Percentiles rank a stretch among this genome's conserved stretches.
These are phyloP conservation scores for Eimeria sp. DNA, from an alignment of 169 alveolate species.

Conservation along the genomic window DNA sequence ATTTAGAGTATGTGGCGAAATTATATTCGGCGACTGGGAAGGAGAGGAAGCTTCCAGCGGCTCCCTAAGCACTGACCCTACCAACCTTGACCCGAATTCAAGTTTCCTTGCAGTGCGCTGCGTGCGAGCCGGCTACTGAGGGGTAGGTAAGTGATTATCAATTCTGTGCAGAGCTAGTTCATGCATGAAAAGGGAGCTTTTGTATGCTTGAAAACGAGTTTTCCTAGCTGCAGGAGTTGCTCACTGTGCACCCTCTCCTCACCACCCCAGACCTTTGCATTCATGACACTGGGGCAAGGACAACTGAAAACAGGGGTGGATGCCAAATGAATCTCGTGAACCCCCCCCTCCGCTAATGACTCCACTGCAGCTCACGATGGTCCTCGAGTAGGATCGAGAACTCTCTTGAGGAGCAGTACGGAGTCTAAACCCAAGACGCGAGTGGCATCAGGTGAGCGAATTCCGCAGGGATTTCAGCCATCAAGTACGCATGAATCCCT, in stretches of 20 bases:
- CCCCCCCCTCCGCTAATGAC: not conserved
- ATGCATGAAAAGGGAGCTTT: too few relatives aligned
- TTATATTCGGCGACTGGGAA: too few relatives aligned
- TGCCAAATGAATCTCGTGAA: not conserved
- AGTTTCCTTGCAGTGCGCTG: not conserved
- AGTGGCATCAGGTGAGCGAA: not conserved
- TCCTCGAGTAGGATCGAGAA: not conserved
- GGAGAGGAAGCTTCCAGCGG: too few relatives aligned
- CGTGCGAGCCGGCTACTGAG: not conserved
- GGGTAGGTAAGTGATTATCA: too few relatives aligned
- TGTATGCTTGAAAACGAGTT: too few relatives aligned
- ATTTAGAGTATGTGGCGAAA: too few relatives aligned
- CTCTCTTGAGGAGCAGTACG: not conserved
- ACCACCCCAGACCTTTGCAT: not conserved
- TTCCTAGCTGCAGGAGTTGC: not conserved
- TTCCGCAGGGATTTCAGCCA: too few relatives aligned
- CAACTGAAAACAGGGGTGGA: not conserved
- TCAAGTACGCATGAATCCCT: too few relatives aligned
- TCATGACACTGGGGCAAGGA: not conserved
- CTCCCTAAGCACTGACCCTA: too few relatives aligned
- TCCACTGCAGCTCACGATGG: not conserved
- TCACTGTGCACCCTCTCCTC: not conserved
- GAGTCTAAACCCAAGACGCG: not conserved
- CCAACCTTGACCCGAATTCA: too few relatives aligned
- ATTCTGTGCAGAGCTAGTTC: too few relatives aligned